Evolutionary conservation across 805 yeast species (phyloP).

Genomic region (Cyberlindnera meyerae): DNA sequence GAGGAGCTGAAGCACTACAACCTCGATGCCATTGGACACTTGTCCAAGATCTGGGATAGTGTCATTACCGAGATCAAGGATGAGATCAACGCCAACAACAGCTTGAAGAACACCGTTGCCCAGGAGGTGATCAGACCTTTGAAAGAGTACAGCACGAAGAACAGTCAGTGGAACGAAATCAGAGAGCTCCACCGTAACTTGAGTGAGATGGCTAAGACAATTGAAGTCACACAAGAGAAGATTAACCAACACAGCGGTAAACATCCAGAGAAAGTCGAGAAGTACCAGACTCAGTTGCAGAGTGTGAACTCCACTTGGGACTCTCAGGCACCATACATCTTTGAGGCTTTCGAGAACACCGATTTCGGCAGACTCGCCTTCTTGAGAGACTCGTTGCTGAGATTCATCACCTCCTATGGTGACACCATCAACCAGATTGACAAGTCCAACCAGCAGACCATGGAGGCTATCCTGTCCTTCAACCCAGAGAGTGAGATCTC

Average conservation of each 20-base stretch:
- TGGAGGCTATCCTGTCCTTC: constrained; percentile 61
- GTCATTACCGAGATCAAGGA: constrained; percentile 36
- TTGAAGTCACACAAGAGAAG: constrained; percentile 38
- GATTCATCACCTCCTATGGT: constrained; percentile 55
- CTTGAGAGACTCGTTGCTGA: constrained; percentile 61
- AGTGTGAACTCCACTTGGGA: constrained; percentile 63
- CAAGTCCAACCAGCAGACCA: constrained; percentile 53
- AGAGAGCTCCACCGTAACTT: constrained; percentile 40
- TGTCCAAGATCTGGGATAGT: constrained; percentile 40
- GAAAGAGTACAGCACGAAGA: constrained; percentile 46
- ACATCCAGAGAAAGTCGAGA: constrained; percentile 23
- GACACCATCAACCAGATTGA: constrained; percentile 46
- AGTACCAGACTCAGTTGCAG: constrained; percentile 37
- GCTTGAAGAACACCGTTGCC: constrained; percentile 42
- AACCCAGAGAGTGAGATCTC: constrained; percentile 56
- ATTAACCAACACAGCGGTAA: constrained; percentile 32
- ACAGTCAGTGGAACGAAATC: constrained; percentile 51
- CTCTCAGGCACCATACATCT: constrained; percentile 68
- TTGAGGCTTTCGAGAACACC: constrained; percentile 67
- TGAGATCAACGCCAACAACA: constrained; percentile 48
- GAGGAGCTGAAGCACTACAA: constrained; percentile 45
- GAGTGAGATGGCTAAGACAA: constrained; percentile 38
- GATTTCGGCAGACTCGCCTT: constrained; percentile 59
- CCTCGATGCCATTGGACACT: constrained; percentile 43
- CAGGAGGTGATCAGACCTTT: constrained; percentile 53